Evolutionary conservation across 495 filamentous ascomycete species (phyloP).

Genomic region (Parmelia sp.): DNA sequence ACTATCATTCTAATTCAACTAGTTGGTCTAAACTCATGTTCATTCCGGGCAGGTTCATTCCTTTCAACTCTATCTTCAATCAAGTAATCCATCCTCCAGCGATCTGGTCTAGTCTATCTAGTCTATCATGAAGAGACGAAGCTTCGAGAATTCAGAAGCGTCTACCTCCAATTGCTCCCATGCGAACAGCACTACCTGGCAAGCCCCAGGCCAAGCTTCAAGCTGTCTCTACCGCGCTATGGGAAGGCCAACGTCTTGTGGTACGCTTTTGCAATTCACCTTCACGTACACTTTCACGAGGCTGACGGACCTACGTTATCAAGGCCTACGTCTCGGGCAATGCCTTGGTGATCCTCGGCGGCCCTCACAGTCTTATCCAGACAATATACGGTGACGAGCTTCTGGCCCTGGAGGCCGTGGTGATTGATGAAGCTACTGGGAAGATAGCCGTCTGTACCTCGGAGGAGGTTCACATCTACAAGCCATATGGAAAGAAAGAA

Average conservation of each 20-base stretch:
- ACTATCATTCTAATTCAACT: neutral
- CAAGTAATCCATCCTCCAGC: neutral
- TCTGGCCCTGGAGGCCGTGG: constrained; percentile 61
- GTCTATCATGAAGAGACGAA: constrained; percentile 13
- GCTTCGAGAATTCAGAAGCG: constrained; percentile 12
- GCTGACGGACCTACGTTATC: constrained; percentile 21
- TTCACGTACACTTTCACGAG: constrained; percentile 5
- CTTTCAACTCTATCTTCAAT: neutral
- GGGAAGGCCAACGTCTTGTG: constrained; percentile 73
- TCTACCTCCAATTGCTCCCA: constrained; percentile 34
- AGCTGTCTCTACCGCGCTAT: constrained; percentile 78
- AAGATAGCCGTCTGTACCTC: constrained; percentile 73
- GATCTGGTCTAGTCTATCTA: constrained; percentile 6
- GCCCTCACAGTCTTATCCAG: constrained; percentile 70
- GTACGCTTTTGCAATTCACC: constrained; percentile 43
- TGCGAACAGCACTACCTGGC: constrained; percentile 83
- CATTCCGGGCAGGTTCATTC: neutral
- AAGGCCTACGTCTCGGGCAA: constrained; percentile 87
- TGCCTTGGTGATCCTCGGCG: constrained; percentile 74
- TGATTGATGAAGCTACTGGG: constrained; percentile 72
- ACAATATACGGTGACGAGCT: constrained; percentile 84
- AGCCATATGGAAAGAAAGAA: constrained; percentile 64
- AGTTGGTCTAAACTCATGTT: neutral
- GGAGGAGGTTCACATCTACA: constrained; percentile 66
- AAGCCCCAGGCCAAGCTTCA: constrained; percentile 84